A percentile compares a stretch with the other conserved stretches of the same genome.
phyloP scores from a whole-genome alignment of 345 rosid genomes.

The Xanthoceras sorbifolium region DNA sequence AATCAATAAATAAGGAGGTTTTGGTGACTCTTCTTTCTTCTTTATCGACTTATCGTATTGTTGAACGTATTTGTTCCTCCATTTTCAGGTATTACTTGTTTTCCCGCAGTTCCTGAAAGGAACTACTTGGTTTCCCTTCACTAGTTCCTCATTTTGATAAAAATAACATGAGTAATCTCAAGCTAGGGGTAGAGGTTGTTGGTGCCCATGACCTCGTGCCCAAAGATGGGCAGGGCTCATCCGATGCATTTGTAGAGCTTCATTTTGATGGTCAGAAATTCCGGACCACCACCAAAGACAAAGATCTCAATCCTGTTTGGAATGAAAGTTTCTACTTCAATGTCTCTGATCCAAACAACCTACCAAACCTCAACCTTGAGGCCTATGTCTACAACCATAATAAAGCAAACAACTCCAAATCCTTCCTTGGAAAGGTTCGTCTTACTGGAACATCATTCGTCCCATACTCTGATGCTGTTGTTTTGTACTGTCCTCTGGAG shows the following conservation, averaged over 20 bases:
- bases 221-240: constrained; percentile 56
- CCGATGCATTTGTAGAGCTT: constrained; percentile 74
- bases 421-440: constrained; percentile 68
- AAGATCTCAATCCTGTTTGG: constrained; percentile 80
- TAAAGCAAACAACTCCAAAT: constrained; percentile 43
- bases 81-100: constrained; percentile 28
- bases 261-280: constrained; percentile 75
- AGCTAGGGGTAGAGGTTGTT: constrained; percentile 86
- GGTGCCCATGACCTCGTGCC: constrained; percentile 72
- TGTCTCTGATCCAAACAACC: constrained; percentile 62
- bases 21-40: background rate
- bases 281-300: constrained; percentile 64
- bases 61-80: background rate
- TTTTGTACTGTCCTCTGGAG: constrained; percentile 81
- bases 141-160: background rate
- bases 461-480: constrained; percentile 70
- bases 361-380: constrained; percentile 59
- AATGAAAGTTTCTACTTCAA: constrained; percentile 84
- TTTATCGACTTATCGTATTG: background rate
- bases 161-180: constrained; percentile 59
- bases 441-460: constrained; percentile 80
- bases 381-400: constrained; percentile 54
- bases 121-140: constrained; percentile 5
- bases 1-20: background rate
- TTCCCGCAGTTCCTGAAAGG: constrained; percentile 17